Evolutionary conservation across 257 asterid genomes (phyloP), one percentile per base, ranked within the genome.

Genomic region (Ballota nigra): DNA sequence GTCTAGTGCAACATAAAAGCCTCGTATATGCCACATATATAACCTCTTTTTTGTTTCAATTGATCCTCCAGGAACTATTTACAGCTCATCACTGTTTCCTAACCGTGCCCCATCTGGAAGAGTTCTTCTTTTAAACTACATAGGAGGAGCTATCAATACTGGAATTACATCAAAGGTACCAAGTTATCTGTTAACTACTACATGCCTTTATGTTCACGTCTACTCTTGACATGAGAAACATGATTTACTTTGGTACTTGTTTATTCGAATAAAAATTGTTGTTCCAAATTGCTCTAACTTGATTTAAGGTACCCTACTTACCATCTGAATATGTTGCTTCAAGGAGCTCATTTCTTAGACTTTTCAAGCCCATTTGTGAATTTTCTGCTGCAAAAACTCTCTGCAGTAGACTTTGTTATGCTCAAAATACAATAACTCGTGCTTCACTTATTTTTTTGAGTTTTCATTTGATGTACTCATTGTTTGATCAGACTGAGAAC

Each of bases 61-160:
- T 76, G 68, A 78, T 75, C 75, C 66, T 75, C 28, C 88, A 94
- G 99, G 99, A 81, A 91, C 99, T 10, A 83, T 95, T 79, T 95
- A 92, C 83, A 95, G 99, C 83, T 95, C 99, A 71, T 88, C 98
- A 23, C 96, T 95, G 77, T 95, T 95, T 73, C 98, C 98, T 55
- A 87, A 88, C 78, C 99, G 99, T 53, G 99, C 98, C 53, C 99
- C 99, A 65, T 66, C 90, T 66, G 99, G 95, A 66, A 80, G 90
- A 80, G 75, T 94, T 76, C 95, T 94, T 78, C 98, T 94, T 75
- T 78, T 92, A 82, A 94, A 94, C 83, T 94, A 91, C 91, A 94
- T 89, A 43, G 99, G 98, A 68, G 99, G 99, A 75, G 95, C 96
- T 33, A 84, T 86, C 63, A 95, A 95, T 82, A 43, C 96, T 73